Conservation (phyloP, 352 stramenopile species). For the Globisporangium sylvaticum region DNA sequence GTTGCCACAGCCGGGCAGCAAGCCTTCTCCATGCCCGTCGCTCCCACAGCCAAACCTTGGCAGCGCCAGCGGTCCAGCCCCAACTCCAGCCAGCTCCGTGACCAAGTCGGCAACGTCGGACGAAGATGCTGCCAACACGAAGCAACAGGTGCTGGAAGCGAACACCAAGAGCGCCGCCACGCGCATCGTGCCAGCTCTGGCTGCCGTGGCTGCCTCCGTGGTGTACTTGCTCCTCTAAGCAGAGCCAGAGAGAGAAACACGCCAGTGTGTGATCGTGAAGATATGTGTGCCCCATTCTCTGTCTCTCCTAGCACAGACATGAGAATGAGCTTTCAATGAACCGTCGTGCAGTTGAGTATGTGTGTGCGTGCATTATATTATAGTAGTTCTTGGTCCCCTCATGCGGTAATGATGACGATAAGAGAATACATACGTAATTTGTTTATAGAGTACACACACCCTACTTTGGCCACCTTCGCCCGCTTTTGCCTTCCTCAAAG, state of each 20-base stretch:
- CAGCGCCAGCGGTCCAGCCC: conserved; percentile 2
- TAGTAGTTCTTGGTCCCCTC: conserved; percentile 8
- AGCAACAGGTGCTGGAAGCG: conserved; percentile 27
- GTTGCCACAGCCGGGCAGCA: conserved; percentile 20
- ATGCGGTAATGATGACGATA: conserved; percentile 1
- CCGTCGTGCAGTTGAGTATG: conserved; percentile 10
- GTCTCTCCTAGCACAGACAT: neutral
- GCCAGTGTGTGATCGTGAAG: conserved; percentile 1
- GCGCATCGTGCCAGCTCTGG: conserved; percentile 25
- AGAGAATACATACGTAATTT: conserved; percentile 12
- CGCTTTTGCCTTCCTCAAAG: neutral
- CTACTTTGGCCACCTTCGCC: neutral
- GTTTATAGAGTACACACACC: conserved; percentile 12
- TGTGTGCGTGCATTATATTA: conserved; percentile 16
- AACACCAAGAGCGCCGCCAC: conserved; percentile 35
- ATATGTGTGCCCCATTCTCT: conserved; percentile 3
- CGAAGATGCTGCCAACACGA: conserved; percentile 9
- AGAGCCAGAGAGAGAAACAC: neutral
- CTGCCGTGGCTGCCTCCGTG: conserved; percentile 29
- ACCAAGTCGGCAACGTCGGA: conserved; percentile 18
- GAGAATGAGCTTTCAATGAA: conserved; percentile 11
- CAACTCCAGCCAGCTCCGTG: conserved; percentile 11
- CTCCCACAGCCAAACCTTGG: conserved; percentile 23
- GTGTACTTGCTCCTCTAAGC: conserved; percentile 46
- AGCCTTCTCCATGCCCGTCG: conserved; percentile 6